Evolutionary conservation across 148 eudicot genomes (phyloP).

Genomic region (Drosera capensis): DNA sequence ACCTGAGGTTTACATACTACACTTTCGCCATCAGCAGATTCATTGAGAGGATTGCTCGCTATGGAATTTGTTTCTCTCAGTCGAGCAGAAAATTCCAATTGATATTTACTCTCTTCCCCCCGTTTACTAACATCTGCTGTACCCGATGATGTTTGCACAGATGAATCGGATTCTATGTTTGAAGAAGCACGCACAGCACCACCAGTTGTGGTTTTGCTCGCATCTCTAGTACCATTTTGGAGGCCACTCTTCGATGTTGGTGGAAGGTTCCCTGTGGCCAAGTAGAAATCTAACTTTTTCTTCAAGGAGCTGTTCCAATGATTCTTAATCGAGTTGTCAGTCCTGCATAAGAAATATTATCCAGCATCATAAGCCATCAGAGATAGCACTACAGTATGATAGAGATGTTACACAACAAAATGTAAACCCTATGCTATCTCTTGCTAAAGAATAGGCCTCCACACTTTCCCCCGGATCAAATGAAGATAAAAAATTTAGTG

Average conservation of each 20-base stretch:
- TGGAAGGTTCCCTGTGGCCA: conserved; percentile 81
- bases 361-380: background rate
- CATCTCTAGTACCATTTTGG: conserved; percentile 26
- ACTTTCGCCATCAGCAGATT: conserved; percentile 32
- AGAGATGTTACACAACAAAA: background rate
- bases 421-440: too few species aligned
- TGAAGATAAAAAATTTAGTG: too few species aligned
- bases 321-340: conserved; percentile 95
- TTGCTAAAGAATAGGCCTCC: too few species aligned
- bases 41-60: conserved; percentile 20
- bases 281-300: conserved; percentile 82
- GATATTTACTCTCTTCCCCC: conserved; percentile 26
- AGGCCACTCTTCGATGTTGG: conserved; percentile 42
- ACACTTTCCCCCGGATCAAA: too few species aligned
- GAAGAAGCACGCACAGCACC: conserved; percentile 23
- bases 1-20: conserved; percentile 15
- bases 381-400: background rate
- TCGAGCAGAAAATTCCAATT: conserved; percentile 20
- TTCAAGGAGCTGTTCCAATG: conserved; percentile 99
- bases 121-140: conserved; percentile 32
- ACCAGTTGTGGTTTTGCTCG: conserved; percentile 19
- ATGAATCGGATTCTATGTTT: conserved; percentile 44
- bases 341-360: conserved; percentile 29
- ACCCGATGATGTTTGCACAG: conserved; percentile 49
- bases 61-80: conserved; percentile 17